Conservation (phyloP, 1,139 yeast species). For the Geotrichum citri-aurantii region DNA sequence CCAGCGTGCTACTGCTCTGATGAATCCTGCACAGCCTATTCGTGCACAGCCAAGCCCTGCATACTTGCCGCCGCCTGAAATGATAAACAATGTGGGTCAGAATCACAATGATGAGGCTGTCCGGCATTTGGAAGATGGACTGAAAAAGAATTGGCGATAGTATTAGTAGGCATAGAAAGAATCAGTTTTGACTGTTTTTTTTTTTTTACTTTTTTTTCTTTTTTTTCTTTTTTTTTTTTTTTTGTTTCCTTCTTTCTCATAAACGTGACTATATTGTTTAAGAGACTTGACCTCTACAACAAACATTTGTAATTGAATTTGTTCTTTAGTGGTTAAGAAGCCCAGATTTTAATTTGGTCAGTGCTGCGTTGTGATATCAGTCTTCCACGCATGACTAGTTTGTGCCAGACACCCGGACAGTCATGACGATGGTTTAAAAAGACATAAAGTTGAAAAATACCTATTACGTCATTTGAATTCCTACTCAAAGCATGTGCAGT, state of each 20-base stretch:
- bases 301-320: neutral
- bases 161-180: neutral
- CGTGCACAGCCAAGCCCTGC: conserved; percentile 40
- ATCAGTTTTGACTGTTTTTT: neutral
- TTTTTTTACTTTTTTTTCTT: neutral
- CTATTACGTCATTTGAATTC: neutral
- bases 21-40: conserved; percentile 37
- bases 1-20: conserved; percentile 40
- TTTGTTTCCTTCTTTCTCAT: too few species aligned
- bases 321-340: too few species aligned
- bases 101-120: conserved; percentile 19
- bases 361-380: too few species aligned
- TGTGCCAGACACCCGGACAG: neutral
- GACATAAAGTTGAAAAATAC: neutral
- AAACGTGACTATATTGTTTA: neutral
- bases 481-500: neutral
- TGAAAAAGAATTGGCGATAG: conserved; percentile 10
- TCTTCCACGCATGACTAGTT: too few species aligned
- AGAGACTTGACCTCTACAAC: neutral
- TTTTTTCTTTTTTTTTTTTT: neutral
- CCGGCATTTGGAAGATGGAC: conserved; percentile 12
- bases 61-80: conserved; percentile 39
- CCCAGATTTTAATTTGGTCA: too few species aligned
- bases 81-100: conserved; percentile 13
- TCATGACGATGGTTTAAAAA: neutral